phyloP scores from a whole-genome alignment of 176 grass and related monocot species.

The Coix lacrymajobi region DNA sequence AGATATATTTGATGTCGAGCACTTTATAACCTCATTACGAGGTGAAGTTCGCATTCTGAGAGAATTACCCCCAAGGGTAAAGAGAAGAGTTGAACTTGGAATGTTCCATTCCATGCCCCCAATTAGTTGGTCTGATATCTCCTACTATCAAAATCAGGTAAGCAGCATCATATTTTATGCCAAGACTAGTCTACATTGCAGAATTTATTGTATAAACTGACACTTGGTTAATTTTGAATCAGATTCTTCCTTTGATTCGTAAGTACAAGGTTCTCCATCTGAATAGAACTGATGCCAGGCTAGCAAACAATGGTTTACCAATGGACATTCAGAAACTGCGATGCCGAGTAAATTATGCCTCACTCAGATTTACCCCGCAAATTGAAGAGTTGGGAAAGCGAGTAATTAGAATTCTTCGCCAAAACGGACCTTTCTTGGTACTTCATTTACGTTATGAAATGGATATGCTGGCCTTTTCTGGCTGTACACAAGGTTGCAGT shows the following conservation, averaged over 20 bases:
- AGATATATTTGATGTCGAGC: slow-evolving; percentile 94
- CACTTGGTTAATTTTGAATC: neutral
- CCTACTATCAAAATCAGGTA: slow-evolving; percentile 89
- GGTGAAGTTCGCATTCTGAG: slow-evolving; percentile 88
- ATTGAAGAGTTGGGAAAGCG: slow-evolving; percentile 80
- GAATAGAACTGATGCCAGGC: slow-evolving; percentile 83
- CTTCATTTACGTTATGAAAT: slow-evolving; percentile 97
- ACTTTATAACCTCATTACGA: slow-evolving; percentile 90
- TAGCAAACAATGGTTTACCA: slow-evolving; percentile 89
- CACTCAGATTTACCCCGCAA: slow-evolving; percentile 76
- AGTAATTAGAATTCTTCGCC: slow-evolving; percentile 69
- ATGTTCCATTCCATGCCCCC: slow-evolving; percentile 79
- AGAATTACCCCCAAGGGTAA: slow-evolving; percentile 71
- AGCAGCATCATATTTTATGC: neutral
- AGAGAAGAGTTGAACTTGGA: slow-evolving; percentile 53
- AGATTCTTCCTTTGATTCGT: slow-evolving; percentile 94
- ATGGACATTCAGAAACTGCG: slow-evolving; percentile 74
- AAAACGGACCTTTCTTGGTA: slow-evolving; percentile 87
- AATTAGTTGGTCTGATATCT: slow-evolving; percentile 94
- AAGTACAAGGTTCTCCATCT: slow-evolving; percentile 78
- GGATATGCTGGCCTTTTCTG: slow-evolving; percentile 98
- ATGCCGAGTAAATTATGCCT: slow-evolving; percentile 81
- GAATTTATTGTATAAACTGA: slow-evolving; percentile 27
- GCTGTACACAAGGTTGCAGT: slow-evolving; percentile 91
- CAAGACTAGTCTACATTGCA: neutral